Percentiles rank a stretch among this genome's conserved stretches.
Evolutionary conservation across 23 red algal species (phyloP).

Genomic region (Pyropia haitanensis): DNA sequence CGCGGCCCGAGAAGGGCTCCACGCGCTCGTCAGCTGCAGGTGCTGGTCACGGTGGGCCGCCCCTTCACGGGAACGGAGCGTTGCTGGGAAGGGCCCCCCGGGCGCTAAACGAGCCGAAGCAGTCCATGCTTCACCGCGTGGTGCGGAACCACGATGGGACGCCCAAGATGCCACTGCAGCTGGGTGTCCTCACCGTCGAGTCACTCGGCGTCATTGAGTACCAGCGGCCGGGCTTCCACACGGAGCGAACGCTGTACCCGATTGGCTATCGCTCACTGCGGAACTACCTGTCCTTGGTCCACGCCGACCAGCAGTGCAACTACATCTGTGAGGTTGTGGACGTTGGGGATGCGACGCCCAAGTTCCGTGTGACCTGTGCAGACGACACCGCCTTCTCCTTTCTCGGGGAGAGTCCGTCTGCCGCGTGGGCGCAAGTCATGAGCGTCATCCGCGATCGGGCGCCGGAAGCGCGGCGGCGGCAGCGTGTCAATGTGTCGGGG

Average conservation of each 20-base stretch:
- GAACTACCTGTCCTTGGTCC: slow-evolving; percentile 10
- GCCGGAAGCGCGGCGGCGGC: slow-evolving; percentile 9
- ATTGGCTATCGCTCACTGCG: slow-evolving; percentile 43
- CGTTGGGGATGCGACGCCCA: slow-evolving; percentile 14
- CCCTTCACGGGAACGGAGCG: too few relatives aligned
- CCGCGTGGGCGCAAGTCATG: slow-evolving; percentile 23
- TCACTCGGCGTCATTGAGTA: slow-evolving; percentile 25
- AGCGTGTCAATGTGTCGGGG: slow-evolving; percentile 28
- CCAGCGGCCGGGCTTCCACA: slow-evolving; percentile 33
- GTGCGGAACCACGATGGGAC: neutral
- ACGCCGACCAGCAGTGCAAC: slow-evolving; percentile 14
- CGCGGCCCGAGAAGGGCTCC: too few relatives aligned
- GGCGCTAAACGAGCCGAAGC: too few relatives aligned
- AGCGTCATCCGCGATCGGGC: slow-evolving; percentile 9
- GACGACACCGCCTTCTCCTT: slow-evolving; percentile 19
- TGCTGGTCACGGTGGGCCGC: too few relatives aligned
- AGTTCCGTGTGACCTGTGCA: slow-evolving; percentile 39
- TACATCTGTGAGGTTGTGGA: slow-evolving; percentile 53
- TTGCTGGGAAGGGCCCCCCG: too few relatives aligned
- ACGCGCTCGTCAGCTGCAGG: too few relatives aligned
- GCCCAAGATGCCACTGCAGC: slow-evolving; percentile 3
- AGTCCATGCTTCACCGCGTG: too few relatives aligned
- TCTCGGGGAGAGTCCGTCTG: slow-evolving; percentile 18
- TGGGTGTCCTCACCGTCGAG: slow-evolving; percentile 35
- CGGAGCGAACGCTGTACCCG: slow-evolving; percentile 43